Conservation (phyloP, 1,284 basidiomycete genomes). For the Neotropicomus parvogracilis region DNA sequence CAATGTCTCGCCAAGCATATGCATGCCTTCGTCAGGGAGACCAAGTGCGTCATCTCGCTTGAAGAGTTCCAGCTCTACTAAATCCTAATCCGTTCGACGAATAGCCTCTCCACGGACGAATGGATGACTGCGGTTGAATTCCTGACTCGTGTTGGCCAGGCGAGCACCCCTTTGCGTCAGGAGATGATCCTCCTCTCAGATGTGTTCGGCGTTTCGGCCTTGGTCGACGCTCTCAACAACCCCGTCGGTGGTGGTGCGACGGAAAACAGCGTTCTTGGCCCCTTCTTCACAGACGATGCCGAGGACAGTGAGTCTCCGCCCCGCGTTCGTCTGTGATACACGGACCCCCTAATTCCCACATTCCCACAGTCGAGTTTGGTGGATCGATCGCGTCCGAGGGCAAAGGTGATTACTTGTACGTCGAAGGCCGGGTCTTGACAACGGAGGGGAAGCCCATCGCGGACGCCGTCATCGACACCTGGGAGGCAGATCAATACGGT, state of each 20-base stretch:
- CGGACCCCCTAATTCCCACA: neutral
- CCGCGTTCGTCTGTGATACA: neutral
- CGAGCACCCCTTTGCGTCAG: conserved; percentile 68
- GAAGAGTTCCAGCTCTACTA: too few relatives aligned
- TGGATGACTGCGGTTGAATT: conserved; percentile 81
- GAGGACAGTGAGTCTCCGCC: conserved; percentile 52
- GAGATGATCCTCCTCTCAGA: conserved; percentile 85
- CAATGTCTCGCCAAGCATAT: conserved; percentile 55
- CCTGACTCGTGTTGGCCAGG: conserved; percentile 72
- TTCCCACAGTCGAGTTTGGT: conserved; percentile 52
- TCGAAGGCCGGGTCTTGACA: conserved; percentile 67
- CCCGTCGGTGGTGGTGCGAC: conserved; percentile 64
- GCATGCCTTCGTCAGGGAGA: conserved; percentile 72
- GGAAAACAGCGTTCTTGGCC: conserved; percentile 76
- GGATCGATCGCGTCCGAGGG: conserved; percentile 74
- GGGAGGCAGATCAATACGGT: conserved; percentile 81
- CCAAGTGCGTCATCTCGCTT: conserved; percentile 37
- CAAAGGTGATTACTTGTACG: conserved; percentile 79
- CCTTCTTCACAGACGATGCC: conserved; percentile 82
- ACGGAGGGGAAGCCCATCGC: conserved; percentile 67
- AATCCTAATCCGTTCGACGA: neutral
- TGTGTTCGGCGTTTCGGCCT: conserved; percentile 70
- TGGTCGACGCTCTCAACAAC: conserved; percentile 79
- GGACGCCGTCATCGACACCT: conserved; percentile 72
- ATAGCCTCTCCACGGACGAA: conserved; percentile 73